A percentile compares a stretch with the other conserved stretches of the same genome.
phyloP scores from a whole-genome alignment of 2,329 filamentous ascomycete genomes.

The Cladosporium sphaerospermum region DNA sequence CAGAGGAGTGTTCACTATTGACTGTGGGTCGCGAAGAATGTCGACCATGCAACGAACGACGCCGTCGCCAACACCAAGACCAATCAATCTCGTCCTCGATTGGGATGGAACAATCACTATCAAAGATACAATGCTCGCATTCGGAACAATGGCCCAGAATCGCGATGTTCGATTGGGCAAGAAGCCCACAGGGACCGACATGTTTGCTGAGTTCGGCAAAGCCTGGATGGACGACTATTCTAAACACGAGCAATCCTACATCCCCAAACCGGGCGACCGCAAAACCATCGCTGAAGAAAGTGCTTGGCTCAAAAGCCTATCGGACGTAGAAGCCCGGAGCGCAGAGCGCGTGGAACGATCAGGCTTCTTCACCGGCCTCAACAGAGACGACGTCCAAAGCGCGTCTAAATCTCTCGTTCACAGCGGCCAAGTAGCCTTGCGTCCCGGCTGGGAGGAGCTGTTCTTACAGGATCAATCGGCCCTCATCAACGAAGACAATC shows the following conservation, averaged over 20 bases:
- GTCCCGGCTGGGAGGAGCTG: slow-evolving; percentile 32
- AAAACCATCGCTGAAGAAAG: slow-evolving; percentile 32
- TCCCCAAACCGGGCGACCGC: slow-evolving; percentile 24
- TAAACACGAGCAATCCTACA: slow-evolving; percentile 27
- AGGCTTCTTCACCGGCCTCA: slow-evolving; percentile 36
- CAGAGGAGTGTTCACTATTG: no score
- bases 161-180: slow-evolving; percentile 20
- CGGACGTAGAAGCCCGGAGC: slow-evolving; percentile 36
- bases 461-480: slow-evolving; percentile 14
- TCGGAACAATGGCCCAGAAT: slow-evolving; percentile 34
- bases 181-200: slow-evolving; percentile 12
- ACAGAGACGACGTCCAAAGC: slow-evolving; percentile 22
- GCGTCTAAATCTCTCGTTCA: slow-evolving; percentile 26
- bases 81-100: slow-evolving; percentile 35
- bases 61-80: background rate
- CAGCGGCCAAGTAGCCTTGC: slow-evolving; percentile 29
- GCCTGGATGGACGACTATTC: slow-evolving; percentile 39
- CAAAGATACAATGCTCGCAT: slow-evolving; percentile 39
- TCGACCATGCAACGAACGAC: background rate
- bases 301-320: slow-evolving; percentile 32
- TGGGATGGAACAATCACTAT: slow-evolving; percentile 44
- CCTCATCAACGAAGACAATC: background rate
- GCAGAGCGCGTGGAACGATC: slow-evolving; percentile 34
- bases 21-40: no score
- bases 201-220: slow-evolving; percentile 33